Base-by-base conservation (phyloP, 2,329 filamentous ascomycete species). In the Juglanconis sp. region DNA sequence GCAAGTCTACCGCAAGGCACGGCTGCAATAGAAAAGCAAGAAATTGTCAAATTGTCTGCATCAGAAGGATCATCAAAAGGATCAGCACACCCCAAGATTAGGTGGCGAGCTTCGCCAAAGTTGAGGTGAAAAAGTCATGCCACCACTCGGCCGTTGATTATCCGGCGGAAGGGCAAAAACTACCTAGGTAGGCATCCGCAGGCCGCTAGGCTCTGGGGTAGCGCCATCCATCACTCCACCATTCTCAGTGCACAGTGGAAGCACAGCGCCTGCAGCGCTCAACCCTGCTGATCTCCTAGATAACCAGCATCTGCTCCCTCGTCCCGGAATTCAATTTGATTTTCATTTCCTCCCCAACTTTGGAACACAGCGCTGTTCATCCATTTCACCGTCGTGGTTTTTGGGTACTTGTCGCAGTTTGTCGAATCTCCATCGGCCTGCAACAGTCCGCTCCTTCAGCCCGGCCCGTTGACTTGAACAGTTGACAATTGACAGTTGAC, bases 171-270 rank as follows among this genome's bases (percentile, higher is more conserved):
- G 31, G 46, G 30, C 11, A 51, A 38, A 56, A 53, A 48, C 57
- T 15, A 31, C 30, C 24, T 50, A 10, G 10, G 30, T 32, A 48
- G 30, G 24, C 17, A 24, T 11, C 11, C n/a, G 32, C 46, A n/a
- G 6, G 35, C 30, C 49, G 35, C 49, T 35, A 17, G 49, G 31
- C 34, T 31, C 17, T n/a, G 34, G 34, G 49, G 53, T 62, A 59
- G 57, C 49, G 53, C 57, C 57, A 59, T 57, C 46, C 34, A 46
- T 62, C 44, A 52, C 50, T 38, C 53, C 51, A 59, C 49, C 51
- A 32, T 59, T 35, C 24, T 38, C 13, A 42, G 38, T 38, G 40
- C n/a, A 34, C 38, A 47, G 17, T 1, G 17, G 17, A 24, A 24
- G 17, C 17, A 24, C 17, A 30, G 30, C 38, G 7, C 51, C 36